A percentile compares a stretch with the other conserved stretches of the same genome.
Evolutionary conservation across 2,329 filamentous ascomycete genomes (phyloP).

Genomic region (Pleochaeta shiraiana): DNA sequence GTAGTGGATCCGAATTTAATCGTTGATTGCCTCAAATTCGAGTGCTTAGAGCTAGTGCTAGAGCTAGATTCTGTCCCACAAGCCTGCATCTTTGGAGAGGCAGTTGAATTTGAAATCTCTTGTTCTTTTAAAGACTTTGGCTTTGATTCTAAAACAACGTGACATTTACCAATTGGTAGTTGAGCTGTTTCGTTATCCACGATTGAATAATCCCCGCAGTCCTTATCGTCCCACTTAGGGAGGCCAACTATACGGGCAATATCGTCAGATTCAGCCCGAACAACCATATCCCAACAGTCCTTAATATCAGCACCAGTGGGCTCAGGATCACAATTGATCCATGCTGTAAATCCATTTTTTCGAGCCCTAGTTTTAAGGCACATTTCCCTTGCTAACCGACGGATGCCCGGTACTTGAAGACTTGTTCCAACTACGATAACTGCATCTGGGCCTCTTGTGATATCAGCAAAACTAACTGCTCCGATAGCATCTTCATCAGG

Average conservation of each 20-base stretch:
- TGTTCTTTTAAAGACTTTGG: conserved; percentile 23
- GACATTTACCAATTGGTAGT: conserved; percentile 20
- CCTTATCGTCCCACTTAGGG: conserved; percentile 35
- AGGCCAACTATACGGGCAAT: conserved; percentile 53
- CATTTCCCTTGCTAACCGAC: conserved; percentile 75
- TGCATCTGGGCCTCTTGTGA: conserved; percentile 70
- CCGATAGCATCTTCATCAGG: conserved; percentile 94
- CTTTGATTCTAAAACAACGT: conserved; percentile 22
- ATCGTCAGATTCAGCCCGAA: conserved; percentile 71
- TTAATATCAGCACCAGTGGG: conserved; percentile 70
- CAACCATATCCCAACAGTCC: conserved; percentile 81
- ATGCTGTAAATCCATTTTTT: conserved; percentile 68
- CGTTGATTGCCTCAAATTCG: conserved; percentile 29
- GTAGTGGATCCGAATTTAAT: conserved; percentile 19
- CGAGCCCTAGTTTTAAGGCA: conserved; percentile 68
- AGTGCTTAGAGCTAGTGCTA: not conserved
- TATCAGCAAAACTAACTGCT: conserved; percentile 66
- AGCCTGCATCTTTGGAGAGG: conserved; percentile 30
- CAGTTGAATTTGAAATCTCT: conserved; percentile 33
- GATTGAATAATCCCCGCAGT: conserved; percentile 27
- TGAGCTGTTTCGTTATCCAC: conserved; percentile 23
- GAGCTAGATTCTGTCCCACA: conserved; percentile 11
- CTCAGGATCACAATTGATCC: conserved; percentile 80
- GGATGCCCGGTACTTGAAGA: conserved; percentile 82
- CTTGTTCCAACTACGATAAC: conserved; percentile 91